Base-by-base conservation (phyloP, 225 moss, liverwort and hornwort genomes). In the Sphagnum tenellum region DNA sequence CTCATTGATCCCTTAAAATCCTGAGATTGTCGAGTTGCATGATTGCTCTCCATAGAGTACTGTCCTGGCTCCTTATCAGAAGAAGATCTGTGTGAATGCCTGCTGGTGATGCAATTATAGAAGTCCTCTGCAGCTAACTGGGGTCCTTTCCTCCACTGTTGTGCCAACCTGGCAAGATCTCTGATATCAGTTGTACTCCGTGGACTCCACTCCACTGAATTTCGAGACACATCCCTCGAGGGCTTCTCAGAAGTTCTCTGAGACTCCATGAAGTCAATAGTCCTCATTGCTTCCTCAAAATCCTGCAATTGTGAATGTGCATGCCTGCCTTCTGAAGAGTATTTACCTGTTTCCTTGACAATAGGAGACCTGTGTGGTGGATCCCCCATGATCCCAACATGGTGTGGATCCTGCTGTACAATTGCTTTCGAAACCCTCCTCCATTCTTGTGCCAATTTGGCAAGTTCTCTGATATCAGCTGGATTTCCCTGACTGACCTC, bases 241-340 rank as follows among this genome's bases (percentile, higher is more conserved):
- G 29, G 29, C 64, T 74, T 82, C 71, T 82, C 76, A 9, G 59
- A 60, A 63, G 14, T 57, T 73, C 79, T 70, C 10, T 80, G 80
- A 9, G 69, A n/a, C 11, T 84, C 84, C 62, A 77, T 84, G 9
- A 72, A 74, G 69, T 84, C 84, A n/a, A 81, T 55, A 12, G 71
- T 75, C 71, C 75, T 68, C 66, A 84, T 63, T 66, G 72, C 73
- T 49, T 84, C 84, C 64, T 80, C 67, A 47, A 84, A 81, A 48
- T 84, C 80, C 46, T 64, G 45, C 46, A 56, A 12, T 56, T 10
- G 47, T 4, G 84, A 75, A 2, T 70, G 72, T 45, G 75, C 60
- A 7, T 73, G 14, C 6, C 13, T 13, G 47, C 73, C 71, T 62
- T 81, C 77, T 7, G 69, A 59, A 9, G 74, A 64, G 3, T 64